Conservation (phyloP, 139 green algal genomes). For the Trebouxia sp. region DNA sequence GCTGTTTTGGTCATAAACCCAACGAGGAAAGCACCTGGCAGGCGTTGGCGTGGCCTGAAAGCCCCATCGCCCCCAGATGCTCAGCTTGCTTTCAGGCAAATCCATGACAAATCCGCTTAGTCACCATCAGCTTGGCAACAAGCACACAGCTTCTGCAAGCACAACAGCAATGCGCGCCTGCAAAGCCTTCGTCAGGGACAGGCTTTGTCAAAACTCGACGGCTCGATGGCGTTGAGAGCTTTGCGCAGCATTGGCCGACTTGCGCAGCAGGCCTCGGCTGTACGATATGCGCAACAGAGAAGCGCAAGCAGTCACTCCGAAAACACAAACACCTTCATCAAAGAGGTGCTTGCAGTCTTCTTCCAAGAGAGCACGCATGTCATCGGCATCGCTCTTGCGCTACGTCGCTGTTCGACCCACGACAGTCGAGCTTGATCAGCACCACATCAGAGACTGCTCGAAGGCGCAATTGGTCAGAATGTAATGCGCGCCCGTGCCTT, state of each 20-base stretch:
- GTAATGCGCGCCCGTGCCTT: background rate
- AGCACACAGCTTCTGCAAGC: too few relatives aligned
- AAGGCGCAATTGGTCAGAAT: background rate
- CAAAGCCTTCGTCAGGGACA: too few relatives aligned
- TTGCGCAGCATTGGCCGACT: background rate
- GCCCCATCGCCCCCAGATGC: too few relatives aligned
- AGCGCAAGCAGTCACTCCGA: slow-evolving; percentile 55
- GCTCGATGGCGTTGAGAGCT: background rate
- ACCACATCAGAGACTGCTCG: background rate
- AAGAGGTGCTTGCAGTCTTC: slow-evolving; percentile 49
- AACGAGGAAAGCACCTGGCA: too few relatives aligned
- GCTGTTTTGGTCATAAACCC: too few relatives aligned
- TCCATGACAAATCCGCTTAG: too few relatives aligned
- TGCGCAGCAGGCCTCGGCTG: background rate
- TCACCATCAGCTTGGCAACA: too few relatives aligned
- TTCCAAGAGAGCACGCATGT: background rate
- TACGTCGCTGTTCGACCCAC: background rate
- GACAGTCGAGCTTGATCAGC: background rate
- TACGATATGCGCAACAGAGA: background rate
- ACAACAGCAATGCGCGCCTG: too few relatives aligned
- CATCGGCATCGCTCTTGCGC: background rate
- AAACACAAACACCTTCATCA: slow-evolving; percentile 85
- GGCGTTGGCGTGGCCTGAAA: too few relatives aligned
- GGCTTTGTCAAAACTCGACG: too few relatives aligned
- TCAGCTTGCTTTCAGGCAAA: too few relatives aligned